Conservation (phyloP, 2,329 filamentous ascomycete genomes). For the Diaporthe longicolla region DNA sequence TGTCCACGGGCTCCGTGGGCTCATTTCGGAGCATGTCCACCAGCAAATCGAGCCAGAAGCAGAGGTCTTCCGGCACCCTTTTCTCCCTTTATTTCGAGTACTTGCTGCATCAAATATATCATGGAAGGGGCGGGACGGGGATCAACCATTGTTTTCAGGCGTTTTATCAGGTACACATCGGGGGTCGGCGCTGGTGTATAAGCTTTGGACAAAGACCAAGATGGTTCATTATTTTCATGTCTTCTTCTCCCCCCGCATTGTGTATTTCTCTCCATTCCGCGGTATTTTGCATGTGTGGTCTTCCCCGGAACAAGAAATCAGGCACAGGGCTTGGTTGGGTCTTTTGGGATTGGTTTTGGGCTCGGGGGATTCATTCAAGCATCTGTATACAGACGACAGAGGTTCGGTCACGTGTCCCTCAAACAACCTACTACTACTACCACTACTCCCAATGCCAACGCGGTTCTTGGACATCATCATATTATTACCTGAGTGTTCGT, state of each 20-base stretch:
- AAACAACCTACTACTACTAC: neutral
- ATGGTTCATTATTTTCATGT: neutral
- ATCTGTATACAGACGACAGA: neutral
- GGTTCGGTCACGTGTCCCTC: neutral
- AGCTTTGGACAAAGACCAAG: neutral
- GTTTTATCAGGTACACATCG: neutral
- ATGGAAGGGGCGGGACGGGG: neutral
- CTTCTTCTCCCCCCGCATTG: neutral
- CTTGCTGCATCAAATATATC: neutral
- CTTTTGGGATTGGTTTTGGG: neutral
- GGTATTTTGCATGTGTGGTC: neutral
- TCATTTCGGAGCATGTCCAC: neutral
- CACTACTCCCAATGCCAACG: neutral
- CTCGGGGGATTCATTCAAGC: neutral
- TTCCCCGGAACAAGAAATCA: neutral
- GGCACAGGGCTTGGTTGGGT: neutral
- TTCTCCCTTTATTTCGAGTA: neutral
- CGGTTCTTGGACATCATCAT: neutral
- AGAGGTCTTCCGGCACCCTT: neutral
- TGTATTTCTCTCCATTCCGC: neutral
- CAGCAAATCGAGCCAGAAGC: neutral
- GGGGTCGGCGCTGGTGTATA: neutral
- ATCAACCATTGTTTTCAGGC: neutral
- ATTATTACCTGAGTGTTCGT: neutral
- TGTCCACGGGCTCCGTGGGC: too few relatives aligned